phyloP scores from a whole-genome alignment of 441 rosid genomes.

The Gossypium gossypioides region DNA sequence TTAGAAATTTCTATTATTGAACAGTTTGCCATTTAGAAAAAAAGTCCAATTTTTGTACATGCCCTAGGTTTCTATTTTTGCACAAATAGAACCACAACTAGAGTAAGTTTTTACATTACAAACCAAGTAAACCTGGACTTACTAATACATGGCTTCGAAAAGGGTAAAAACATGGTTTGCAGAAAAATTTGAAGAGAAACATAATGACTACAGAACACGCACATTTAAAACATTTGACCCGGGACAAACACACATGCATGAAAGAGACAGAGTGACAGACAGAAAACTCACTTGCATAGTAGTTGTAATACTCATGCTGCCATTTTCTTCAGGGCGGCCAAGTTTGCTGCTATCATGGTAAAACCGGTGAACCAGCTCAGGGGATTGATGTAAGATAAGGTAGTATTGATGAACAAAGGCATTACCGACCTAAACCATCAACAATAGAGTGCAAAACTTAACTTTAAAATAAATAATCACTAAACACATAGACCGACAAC shows the following conservation, averaged over 20 bases:
- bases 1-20: neutral
- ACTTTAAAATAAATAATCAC: neutral
- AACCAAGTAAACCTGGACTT: neutral
- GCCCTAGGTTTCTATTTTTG: neutral
- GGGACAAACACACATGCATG: neutral
- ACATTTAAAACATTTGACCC: neutral
- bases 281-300: slow-evolving; percentile 49
- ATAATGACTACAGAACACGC: neutral
- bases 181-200: neutral
- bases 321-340: slow-evolving; percentile 59
- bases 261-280: neutral
- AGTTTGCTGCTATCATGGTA: slow-evolving; percentile 70
- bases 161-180: neutral
- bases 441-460: slow-evolving; percentile 1
- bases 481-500: neutral
- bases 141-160: neutral
- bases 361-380: slow-evolving; percentile 63
- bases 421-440: slow-evolving; percentile 50
- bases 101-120: neutral
- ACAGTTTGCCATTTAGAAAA: neutral
- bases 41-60: neutral
- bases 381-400: slow-evolving; percentile 53
- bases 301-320: slow-evolving; percentile 47
- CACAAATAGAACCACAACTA: neutral
- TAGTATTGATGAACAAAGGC: slow-evolving; percentile 83